These are phyloP conservation scores for Orobanche coerulescens DNA, from an alignment of 257 asterid species.

Conservation along the genomic window DNA sequence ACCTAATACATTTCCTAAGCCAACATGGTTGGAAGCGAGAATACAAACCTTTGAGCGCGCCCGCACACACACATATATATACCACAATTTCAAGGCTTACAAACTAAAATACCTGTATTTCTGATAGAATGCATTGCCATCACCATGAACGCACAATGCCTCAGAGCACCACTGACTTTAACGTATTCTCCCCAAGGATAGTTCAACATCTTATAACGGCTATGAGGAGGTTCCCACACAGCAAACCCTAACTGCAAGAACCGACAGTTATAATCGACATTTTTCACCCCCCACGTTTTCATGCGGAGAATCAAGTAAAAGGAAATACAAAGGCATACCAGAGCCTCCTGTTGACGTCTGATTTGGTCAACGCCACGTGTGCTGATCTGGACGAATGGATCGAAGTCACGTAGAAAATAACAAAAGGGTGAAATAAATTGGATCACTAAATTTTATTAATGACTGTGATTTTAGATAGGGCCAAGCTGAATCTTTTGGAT, in stretches of 20 bases:
- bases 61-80: too few relatives aligned
- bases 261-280: not conserved
- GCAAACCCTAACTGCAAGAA: conserved; percentile 64
- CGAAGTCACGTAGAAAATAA: too few relatives aligned
- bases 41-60: too few relatives aligned
- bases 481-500: too few relatives aligned
- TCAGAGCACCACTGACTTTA: conserved; percentile 86
- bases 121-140: conserved; percentile 98
- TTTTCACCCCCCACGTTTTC: not conserved
- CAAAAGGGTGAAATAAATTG: too few relatives aligned
- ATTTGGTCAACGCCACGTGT: too few relatives aligned
- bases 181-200: conserved; percentile 93
- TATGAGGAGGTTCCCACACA: conserved; percentile 98
- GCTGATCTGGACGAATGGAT: too few relatives aligned
- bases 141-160: conserved; percentile 98
- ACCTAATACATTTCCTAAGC: too few relatives aligned
- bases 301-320: not conserved
- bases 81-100: too few relatives aligned
- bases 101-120: conserved; percentile 68
- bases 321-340: conserved; percentile 41
- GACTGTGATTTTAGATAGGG: too few relatives aligned
- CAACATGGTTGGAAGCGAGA: too few relatives aligned
- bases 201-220: conserved; percentile 80
- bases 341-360: conserved; percentile 86
- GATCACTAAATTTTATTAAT: too few relatives aligned